Evolutionary conservation across 2,329 filamentous ascomycete genomes (phyloP), one percentile per base, ranked within the genome.

Genomic region (Botrytis pseudocinerea): DNA sequence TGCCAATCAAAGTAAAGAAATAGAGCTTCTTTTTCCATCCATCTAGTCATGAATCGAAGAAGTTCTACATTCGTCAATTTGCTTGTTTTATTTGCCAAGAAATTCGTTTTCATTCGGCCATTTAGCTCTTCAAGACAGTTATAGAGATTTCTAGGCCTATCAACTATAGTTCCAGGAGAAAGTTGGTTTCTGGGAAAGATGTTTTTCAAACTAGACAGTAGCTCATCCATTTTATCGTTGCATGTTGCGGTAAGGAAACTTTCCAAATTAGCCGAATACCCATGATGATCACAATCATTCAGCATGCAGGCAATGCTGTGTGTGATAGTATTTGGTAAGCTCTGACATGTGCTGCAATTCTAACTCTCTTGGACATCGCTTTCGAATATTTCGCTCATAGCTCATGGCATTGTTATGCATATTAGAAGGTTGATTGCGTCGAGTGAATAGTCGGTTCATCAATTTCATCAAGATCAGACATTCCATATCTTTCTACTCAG

Each of bases 1-100:
- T 75, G 75, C 48, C 75, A 77, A 54, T 77, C 72, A 35, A 75
- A 77, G n/a, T 74, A 70, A 7, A 77, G 66, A 2, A 72, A 70
- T 18, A 73, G 73, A 10, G 54, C 35, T 69, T 77, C 76, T 38
- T 73, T 72, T 12, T 62, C 28, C 4, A 76, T 18, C 14, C 66
- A 65, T 22, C 72, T 74, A 51, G 65, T 69, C 35, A 76, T 62
- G 1, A 54, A 60, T 20, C 73, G 32, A 4, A 77, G 69, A 28
- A 75, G 71, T 61, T 77, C 72, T 18, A 75, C 61, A 16, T 35
- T 61, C 4, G 70, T 75, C 18, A 76, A 69, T 3, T 68, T 64
- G 20, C 65, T 40, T 20, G 73, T 70, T 20, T 61, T 38, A 38
- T 74, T 61, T 70, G 69, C 32, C 74, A 51, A 28, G 64, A 40